These are phyloP conservation scores for Candida orba DNA, from an alignment of 805 yeast genomes.

Conservation along the genomic window DNA sequence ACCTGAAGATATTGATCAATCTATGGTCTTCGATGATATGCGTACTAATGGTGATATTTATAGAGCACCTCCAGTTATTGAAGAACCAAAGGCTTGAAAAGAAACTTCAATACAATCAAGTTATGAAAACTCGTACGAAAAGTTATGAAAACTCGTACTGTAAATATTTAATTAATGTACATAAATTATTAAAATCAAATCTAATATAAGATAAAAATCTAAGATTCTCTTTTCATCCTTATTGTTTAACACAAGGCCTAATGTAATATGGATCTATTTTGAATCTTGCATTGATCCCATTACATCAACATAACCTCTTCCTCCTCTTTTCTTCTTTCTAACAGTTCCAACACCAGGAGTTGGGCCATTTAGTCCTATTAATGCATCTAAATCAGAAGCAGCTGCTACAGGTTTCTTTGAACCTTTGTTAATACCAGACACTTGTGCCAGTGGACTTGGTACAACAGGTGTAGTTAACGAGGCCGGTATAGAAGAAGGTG, in stretches of 20 bases:
- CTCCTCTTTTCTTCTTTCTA: slow-evolving; percentile 36
- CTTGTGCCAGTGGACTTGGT: background rate
- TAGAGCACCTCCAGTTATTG: slow-evolving; percentile 22
- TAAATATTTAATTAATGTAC: slow-evolving; percentile 7
- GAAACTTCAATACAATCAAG: no score
- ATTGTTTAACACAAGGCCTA: background rate
- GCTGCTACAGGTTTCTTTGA: background rate
- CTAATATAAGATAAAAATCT: background rate
- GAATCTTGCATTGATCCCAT: slow-evolving; percentile 29
- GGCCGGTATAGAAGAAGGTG: slow-evolving; percentile 3
- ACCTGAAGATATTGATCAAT: slow-evolving; percentile 25
- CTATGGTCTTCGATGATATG: slow-evolving; percentile 24
- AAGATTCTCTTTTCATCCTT: no score
- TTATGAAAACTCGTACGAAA: no score
- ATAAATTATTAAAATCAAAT: background rate
- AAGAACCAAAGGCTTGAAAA: background rate
- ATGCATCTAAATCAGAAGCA: slow-evolving; percentile 32
- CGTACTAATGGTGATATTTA: slow-evolving; percentile 28
- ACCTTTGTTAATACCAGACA: no score
- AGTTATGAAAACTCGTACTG: background rate
- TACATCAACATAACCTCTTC: slow-evolving; percentile 63
- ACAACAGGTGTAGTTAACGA: slow-evolving; percentile 1
- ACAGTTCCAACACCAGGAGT: slow-evolving; percentile 15
- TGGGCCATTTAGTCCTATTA: slow-evolving; percentile 31
- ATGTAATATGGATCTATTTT: background rate